Conservation (phyloP, 2,329 filamentous ascomycete species). For the Clonostachys solani region DNA sequence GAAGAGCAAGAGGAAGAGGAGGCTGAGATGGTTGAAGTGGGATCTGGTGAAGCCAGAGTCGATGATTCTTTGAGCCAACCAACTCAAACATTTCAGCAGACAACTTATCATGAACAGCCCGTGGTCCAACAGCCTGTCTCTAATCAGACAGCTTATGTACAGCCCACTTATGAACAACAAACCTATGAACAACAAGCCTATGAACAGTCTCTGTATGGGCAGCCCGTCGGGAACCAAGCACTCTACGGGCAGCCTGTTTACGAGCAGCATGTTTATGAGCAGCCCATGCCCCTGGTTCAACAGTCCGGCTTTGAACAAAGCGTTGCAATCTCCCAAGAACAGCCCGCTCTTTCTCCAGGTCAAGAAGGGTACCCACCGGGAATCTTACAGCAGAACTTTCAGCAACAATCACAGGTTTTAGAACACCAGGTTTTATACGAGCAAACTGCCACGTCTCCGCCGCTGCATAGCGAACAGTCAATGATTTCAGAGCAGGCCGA, state of each 20-base stretch:
- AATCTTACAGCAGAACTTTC: not conserved
- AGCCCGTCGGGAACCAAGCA: too few relatives aligned
- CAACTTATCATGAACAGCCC: not conserved
- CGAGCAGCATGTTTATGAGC: not conserved
- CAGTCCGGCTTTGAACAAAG: not conserved
- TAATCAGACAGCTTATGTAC: too few relatives aligned
- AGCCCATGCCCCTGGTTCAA: not conserved
- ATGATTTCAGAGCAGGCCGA: too few relatives aligned
- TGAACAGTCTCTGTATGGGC: too few relatives aligned
- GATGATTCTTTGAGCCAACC: not conserved
- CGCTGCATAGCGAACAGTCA: too few relatives aligned
- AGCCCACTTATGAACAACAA: too few relatives aligned
- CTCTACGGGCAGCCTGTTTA: too few relatives aligned
- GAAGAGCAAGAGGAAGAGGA: not conserved
- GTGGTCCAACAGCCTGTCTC: not conserved
- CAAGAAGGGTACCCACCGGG: not conserved
- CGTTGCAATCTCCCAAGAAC: not conserved
- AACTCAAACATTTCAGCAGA: not conserved
- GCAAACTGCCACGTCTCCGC: too few relatives aligned
- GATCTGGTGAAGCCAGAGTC: not conserved
- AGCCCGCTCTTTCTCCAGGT: not conserved
- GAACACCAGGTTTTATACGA: not conserved
- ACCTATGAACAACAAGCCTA: too few relatives aligned
- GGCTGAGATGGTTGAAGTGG: not conserved
- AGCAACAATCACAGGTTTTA: not conserved